Conservation (phyloP, 2,329 filamentous ascomycete genomes). For the Neopestalotiopsis sp. region DNA sequence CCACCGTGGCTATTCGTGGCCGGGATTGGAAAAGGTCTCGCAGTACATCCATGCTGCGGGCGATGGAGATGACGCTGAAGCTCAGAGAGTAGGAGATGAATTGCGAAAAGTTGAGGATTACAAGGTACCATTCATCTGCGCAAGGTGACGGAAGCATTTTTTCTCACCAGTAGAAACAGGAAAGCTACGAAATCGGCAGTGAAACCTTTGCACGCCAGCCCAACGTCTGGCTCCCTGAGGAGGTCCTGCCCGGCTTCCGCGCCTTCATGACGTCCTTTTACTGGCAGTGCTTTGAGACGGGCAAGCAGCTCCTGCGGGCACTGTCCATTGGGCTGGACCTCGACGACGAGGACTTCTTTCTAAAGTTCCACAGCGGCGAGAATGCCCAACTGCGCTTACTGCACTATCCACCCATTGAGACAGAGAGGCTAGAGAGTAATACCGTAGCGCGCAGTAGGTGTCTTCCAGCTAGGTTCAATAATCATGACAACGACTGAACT, state of each 20-base stretch:
- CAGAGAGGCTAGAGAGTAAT: constrained; percentile 47
- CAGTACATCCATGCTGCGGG: constrained; percentile 46
- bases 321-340: constrained; percentile 54
- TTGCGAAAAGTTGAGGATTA: constrained; percentile 53
- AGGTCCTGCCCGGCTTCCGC: constrained; percentile 51
- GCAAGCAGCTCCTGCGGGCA: constrained; percentile 48
- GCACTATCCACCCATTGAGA: constrained; percentile 60
- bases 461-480: not conserved
- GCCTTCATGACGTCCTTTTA: constrained; percentile 55
- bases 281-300: constrained; percentile 49
- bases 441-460: constrained; percentile 36
- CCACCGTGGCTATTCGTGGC: constrained; percentile 62
- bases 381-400: constrained; percentile 66
- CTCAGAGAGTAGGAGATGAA: constrained; percentile 46
- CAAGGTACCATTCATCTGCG: constrained; percentile 45
- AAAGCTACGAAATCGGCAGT: constrained; percentile 58
- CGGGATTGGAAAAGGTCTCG: constrained; percentile 58
- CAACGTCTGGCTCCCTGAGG: constrained; percentile 55
- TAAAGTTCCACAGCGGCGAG: constrained; percentile 56
- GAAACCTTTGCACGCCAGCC: constrained; percentile 49
- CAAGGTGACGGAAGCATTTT: not conserved
- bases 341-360: constrained; percentile 49
- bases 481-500: not conserved
- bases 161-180: constrained; percentile 36
- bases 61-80: constrained; percentile 42